Evolutionary conservation across 371 early-diverging fungal genomes (phyloP), one percentile per base, ranked within the genome.

Genomic region (Batrachochytrium dendrobatidis): DNA sequence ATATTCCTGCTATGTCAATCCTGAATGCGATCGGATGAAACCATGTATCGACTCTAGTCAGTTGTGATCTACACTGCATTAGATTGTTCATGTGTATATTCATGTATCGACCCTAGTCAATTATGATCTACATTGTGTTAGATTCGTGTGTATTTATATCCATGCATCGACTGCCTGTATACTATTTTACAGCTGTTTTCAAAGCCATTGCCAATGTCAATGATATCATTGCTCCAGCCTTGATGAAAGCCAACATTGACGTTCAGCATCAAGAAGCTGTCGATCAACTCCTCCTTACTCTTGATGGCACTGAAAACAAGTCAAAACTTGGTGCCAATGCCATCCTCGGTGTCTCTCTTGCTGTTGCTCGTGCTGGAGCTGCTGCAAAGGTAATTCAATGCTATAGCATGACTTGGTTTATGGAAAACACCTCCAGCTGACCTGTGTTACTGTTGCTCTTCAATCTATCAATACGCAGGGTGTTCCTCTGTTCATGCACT

Each of bases 331-430:
- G 99, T 62, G 99, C 99, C 67, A 99, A 99, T 80, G 93, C 95
- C 64, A 93, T 99, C 65, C 87, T 99, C 56, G 99, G 98, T 75
- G 89, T 99, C 39, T 97, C 98, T 55, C 79, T 98, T 58, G 95
- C 97, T 54, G 94, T 92, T 60, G 84, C 88, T 70, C 92, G 93
- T 76, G 94, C 97, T 64, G 95, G 94, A 72, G 97, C 99, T 26
- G 89, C 90, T 59, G 83, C 80, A 61, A 90, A 68, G 63, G 64
- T 65, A 15, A 56, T 32, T 24, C 58, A 33, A 25, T 18, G 8
- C 32, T 22, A n/a, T 24, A 22, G n/a, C 15, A 12, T n/a, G 15
- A 12, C 39, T n/a, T 39, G 39, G n/a, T n/a, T 12, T n/a, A 39
- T 39, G 39, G 39, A 39, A n/a, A n/a, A n/a, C n/a, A n/a, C n/a